Conservation (phyloP, 2,329 filamentous ascomycete genomes). For the Epichloe hybrida region DNA sequence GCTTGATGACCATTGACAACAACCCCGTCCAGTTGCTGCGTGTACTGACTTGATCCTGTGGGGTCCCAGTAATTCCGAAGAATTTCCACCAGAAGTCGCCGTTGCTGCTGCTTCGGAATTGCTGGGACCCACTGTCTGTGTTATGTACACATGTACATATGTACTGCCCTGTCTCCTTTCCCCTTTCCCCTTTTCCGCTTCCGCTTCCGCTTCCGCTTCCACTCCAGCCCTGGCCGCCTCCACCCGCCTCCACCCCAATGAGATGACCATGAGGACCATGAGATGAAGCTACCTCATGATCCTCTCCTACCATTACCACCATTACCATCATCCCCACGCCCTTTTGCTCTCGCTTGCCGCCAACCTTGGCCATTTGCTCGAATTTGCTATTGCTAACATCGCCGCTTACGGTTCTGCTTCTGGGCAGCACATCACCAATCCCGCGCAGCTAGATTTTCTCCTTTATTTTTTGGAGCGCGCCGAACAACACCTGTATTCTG, state of each 20-base stretch:
- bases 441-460: neutral
- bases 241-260: neutral
- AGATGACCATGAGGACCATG: neutral
- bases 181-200: conserved; percentile 1
- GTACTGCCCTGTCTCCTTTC: neutral
- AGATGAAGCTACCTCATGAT: neutral
- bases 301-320: neutral
- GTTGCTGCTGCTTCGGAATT: too few relatives aligned
- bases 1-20: too few relatives aligned
- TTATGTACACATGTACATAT: too few relatives aligned
- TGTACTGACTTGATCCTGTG: neutral
- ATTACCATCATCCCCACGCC: neutral
- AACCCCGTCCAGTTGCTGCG: neutral
- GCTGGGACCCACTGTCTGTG: too few relatives aligned
- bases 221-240: neutral
- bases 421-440: neutral
- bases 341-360: neutral
- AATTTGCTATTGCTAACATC: neutral
- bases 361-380: neutral
- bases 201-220: neutral
- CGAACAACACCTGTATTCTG: neutral
- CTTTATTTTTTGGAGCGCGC: neutral
- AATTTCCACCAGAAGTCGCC: too few relatives aligned
- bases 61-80: too few relatives aligned
- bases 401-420: neutral